These are phyloP conservation scores for Xylaria sp. DNA, from an alignment of 2,329 filamentous ascomycete species.

Conservation along the genomic window DNA sequence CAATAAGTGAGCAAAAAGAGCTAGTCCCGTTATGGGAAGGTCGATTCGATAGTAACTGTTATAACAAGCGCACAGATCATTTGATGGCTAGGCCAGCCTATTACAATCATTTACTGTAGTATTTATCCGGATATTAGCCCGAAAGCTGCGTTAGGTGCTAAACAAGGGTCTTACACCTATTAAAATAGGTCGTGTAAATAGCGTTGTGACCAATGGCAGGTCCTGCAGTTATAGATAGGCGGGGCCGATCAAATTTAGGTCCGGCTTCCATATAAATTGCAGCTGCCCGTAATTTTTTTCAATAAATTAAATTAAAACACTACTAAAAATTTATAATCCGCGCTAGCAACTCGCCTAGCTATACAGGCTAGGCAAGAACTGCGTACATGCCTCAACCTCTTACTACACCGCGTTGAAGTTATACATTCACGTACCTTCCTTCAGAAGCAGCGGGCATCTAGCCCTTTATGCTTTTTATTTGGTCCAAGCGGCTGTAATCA, in stretches of 20 bases:
- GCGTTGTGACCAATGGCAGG: slow-evolving; percentile 2
- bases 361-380: background rate
- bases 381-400: too few species aligned
- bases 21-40: background rate
- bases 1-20: slow-evolving; percentile 11
- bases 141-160: slow-evolving; percentile 7
- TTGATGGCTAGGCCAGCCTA: background rate
- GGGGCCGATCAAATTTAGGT: slow-evolving; percentile 18
- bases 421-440: background rate
- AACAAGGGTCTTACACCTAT: background rate
- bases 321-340: slow-evolving; percentile 11
- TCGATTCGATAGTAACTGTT: background rate
- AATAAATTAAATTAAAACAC: slow-evolving; percentile 14
- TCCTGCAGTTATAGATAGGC: slow-evolving; percentile 11
- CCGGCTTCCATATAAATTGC: slow-evolving; percentile 28
- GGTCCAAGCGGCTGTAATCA: background rate
- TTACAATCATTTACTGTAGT: background rate
- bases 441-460: background rate
- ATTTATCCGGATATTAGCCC: slow-evolving; percentile 29
- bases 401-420: too few species aligned
- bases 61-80: background rate
- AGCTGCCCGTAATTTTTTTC: slow-evolving; percentile 4
- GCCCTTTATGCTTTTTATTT: background rate
- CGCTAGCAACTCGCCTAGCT: slow-evolving; percentile 2
- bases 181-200: slow-evolving; percentile 6